Evolutionary conservation across 2,329 filamentous ascomycete species (phyloP).

Genomic region (Clonostachys chloroleuca): DNA sequence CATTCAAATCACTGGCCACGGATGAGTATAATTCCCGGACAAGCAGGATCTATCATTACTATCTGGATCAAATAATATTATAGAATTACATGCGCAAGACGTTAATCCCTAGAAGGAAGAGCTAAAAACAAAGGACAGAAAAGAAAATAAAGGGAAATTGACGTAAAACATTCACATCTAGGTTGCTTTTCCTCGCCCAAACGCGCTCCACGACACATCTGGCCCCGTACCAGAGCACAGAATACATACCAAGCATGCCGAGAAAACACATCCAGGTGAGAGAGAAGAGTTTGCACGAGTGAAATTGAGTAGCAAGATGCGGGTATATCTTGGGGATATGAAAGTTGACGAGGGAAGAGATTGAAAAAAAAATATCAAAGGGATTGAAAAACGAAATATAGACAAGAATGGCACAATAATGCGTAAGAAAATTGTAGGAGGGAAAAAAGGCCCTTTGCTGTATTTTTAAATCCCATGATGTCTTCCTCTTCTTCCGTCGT

Average conservation of each 20-base stretch:
- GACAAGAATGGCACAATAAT: too few species aligned
- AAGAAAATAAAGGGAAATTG: slow-evolving; percentile 8
- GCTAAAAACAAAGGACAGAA: not conserved
- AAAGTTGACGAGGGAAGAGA: too few species aligned
- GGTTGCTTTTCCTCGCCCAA: too few species aligned
- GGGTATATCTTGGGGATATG: too few species aligned
- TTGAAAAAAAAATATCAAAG: too few species aligned
- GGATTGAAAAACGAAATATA: too few species aligned
- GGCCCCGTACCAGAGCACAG: too few species aligned
- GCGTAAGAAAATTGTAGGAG: too few species aligned
- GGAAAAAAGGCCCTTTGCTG: not conserved
- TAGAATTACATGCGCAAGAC: not conserved
- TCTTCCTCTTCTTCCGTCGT: not conserved
- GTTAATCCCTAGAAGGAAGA: not conserved
- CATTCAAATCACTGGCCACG: too few species aligned
- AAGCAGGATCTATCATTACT: too few species aligned
- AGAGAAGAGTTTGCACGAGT: not conserved
- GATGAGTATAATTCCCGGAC: not conserved
- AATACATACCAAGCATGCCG: not conserved
- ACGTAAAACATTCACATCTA: not conserved
- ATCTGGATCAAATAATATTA: not conserved
- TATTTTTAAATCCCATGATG: not conserved
- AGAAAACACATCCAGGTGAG: not conserved
- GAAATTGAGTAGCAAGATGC: too few species aligned
- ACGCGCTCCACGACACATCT: too few species aligned